phyloP scores from a whole-genome alignment of 306 rosid species.

The Sindora glabra region DNA sequence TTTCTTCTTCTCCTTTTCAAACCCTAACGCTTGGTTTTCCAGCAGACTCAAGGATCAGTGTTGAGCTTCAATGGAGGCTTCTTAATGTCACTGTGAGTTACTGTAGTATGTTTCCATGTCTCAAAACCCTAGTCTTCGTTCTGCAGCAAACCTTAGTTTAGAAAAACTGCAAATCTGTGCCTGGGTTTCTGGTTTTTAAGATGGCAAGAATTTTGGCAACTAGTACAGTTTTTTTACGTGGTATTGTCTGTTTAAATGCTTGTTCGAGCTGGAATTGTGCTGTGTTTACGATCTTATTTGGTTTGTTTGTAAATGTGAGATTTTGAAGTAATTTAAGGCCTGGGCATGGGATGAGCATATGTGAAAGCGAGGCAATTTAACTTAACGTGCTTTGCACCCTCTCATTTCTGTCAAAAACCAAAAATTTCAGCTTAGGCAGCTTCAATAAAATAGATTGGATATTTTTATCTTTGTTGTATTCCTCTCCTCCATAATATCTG shows the following conservation, averaged over 20 bases:
- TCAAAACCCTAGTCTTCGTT: slow-evolving; percentile 56
- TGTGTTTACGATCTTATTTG: slow-evolving; percentile 37
- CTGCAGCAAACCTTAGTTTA: slow-evolving; percentile 11
- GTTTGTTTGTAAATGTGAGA: slow-evolving; percentile 28
- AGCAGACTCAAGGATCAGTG: slow-evolving; percentile 47
- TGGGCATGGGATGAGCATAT: slow-evolving; percentile 20
- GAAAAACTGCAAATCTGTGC: slow-evolving; percentile 36
- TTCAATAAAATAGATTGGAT: slow-evolving; percentile 6
- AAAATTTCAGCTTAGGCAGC: slow-evolving; percentile 4
- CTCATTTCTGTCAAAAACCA: slow-evolving; percentile 9
- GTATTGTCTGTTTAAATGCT: slow-evolving; percentile 16
- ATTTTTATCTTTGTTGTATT: not conserved
- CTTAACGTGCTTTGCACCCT: not conserved
- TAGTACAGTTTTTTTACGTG: slow-evolving; percentile 14
- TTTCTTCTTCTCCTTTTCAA: slow-evolving; percentile 46
- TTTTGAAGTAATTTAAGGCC: slow-evolving; percentile 24
- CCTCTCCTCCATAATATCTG: not conserved
- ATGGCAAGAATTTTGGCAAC: slow-evolving; percentile 43
- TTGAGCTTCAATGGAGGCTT: slow-evolving; percentile 36
- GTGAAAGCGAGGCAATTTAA: slow-evolving; percentile 4
- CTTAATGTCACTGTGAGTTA: slow-evolving; percentile 74
- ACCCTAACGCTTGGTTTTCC: slow-evolving; percentile 49
- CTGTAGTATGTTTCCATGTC: slow-evolving; percentile 11
- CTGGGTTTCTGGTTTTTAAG: slow-evolving; percentile 15
- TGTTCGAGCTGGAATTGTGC: slow-evolving; percentile 39